Base-by-base conservation (phyloP, 495 filamentous ascomycete genomes). In the Opeltia flavorubescens region DNA sequence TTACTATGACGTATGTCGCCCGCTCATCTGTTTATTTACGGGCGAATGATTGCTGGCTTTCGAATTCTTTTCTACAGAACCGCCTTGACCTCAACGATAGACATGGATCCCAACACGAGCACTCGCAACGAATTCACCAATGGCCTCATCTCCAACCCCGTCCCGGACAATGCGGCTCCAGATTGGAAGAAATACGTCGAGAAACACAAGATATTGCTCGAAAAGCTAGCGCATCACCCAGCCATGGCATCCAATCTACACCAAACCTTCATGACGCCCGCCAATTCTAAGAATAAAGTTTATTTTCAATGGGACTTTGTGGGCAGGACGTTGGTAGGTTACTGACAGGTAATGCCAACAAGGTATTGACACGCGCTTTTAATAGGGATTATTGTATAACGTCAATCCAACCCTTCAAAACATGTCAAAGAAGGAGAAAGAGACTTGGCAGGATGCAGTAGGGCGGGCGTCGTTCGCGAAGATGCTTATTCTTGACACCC, bases 231-330 rank as follows among this genome's bases (percentile, higher is more conserved):
- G 0, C 29, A 58, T 46, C 63, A 65, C 46, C 41, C 50, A 9
- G 63, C 62, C 26, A 65, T 66, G 62, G 50, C 33, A 23, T 29
- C 45, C 7, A 64, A 65, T 41, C 48, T 63, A 1, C 49, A 61
- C 4, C 60, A 63, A 38, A 59, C 53, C 0, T 63, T 56, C 50
- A 61, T 59, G 59, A 59, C 57, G 12, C 63, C 61, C 11, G 57
- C 63, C 3, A 47, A 44, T 1, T 45, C 38, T 21, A 66, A 63
- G 52, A 62, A 58, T 38, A 60, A 56, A 9, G 54, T 63, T 2
- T 66, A 63, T 24, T 62, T 64, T 50, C 58, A 59, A 57, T 61
- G 61, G 63, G 59, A 65, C 38, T 66, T 61, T 44, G 55, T 58
- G 1, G 57, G 55, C 2, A 50, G 56, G 23, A 61, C 54, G 2